Base-by-base conservation (phyloP, 2,329 filamentous ascomycete species). In the Dothideomycetes sp. region DNA sequence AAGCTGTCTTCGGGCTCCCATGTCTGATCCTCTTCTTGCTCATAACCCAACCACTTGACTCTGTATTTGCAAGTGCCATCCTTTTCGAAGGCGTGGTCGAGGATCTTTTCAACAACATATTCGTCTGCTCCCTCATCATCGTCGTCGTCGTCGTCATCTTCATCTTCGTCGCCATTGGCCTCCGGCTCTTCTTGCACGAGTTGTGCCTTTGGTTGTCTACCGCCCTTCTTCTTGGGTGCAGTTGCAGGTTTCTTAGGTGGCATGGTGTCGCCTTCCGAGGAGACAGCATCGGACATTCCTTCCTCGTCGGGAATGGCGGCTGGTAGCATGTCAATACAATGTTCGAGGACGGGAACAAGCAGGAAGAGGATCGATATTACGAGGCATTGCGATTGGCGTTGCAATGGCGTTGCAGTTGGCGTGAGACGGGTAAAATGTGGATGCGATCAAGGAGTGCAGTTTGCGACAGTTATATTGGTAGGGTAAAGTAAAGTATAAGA, bases 21-120 rank as follows among this genome's bases (percentile, higher is more conserved):
- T 0, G 84, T 91, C 53, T 75, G 63, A 49, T 91, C 84, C 0
- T 65, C 59, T 46, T 78, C 76, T 46, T 78, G 73, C 0, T 83
- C 75, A 47, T 80, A 91, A 3, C 84, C 84, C 48, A 84, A 76
- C 84, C 84, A 91, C 53, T 89, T 87, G 24, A 91, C 82, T 37
- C 80, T 70, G 53, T 82, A 87, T 33, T 70, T 69, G 0, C 78
- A 53, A 4, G 58, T 56, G 15, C 73, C 76, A 37, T 73, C 64
- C 25, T 73, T 67, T 25, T 73, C 67, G 31, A 81, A 68, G 41
- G 73, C 69, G 60, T 89, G 84, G 22, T 64, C 69, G 32, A 79
- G 56, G 50, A 91, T 87, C 51, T 76, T 73, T 56, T 89, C 82
- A 4, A 91, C 83, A 11, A 84, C 73, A 52, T 74, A 74, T 22